Percentiles rank a stretch among this genome's conserved stretches.
Evolutionary conservation across 2,329 filamentous ascomycete species (phyloP).

Genomic region (Colletotrichum graminicola): DNA sequence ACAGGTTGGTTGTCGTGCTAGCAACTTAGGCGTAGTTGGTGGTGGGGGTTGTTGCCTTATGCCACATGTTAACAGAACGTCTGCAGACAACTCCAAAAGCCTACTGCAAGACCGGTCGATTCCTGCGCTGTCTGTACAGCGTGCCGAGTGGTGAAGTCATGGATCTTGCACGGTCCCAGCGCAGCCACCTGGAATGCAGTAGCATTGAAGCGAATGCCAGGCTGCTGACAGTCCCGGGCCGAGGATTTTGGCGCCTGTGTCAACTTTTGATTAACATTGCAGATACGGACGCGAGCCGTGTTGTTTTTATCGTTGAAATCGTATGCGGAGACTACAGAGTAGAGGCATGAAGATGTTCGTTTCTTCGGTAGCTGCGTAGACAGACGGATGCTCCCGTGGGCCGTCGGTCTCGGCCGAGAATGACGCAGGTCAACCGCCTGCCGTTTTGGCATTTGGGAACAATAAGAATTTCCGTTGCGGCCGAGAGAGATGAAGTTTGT

Average conservation of each 20-base stretch:
- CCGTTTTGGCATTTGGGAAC: background rate
- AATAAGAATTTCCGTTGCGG: background rate
- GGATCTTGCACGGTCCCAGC: slow-evolving; percentile 7
- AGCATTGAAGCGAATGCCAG: background rate
- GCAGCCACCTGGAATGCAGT: slow-evolving; percentile 1
- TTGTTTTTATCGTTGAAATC: background rate
- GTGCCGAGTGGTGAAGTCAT: slow-evolving; percentile 21
- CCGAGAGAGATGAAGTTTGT: slow-evolving; percentile 16
- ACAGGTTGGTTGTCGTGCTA: background rate
- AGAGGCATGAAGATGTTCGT: background rate
- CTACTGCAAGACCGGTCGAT: background rate
- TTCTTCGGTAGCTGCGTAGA: background rate
- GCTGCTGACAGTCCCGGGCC: slow-evolving; percentile 9
- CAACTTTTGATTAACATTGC: background rate
- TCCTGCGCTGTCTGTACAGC: background rate
- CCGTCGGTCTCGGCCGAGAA: background rate
- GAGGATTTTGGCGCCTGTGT: too few species aligned
- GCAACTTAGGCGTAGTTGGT: too few species aligned
- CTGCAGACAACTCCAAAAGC: background rate
- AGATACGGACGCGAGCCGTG: background rate
- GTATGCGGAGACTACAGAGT: background rate
- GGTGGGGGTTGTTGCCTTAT: background rate
- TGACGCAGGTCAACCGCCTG: background rate
- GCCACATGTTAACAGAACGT: background rate
- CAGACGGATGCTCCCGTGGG: background rate